Conservation (phyloP, 148 eudicot genomes). For the Rhododendron ferrugineum region DNA sequence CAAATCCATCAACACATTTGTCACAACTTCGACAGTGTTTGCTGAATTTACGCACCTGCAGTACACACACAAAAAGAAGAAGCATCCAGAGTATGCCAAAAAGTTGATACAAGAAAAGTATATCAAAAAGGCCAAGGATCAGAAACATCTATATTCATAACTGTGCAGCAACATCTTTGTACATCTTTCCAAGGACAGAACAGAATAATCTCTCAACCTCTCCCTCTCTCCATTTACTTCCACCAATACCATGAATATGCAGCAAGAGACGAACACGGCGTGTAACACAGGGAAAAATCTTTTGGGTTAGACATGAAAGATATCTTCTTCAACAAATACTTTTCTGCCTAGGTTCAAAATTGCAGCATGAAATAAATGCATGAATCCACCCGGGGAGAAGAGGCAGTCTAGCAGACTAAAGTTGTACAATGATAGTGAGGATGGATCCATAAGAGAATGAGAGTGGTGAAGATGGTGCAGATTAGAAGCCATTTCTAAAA, state of each 20-base stretch:
- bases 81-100: background rate
- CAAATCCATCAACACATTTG: conserved; percentile 98
- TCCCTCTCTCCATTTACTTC: background rate
- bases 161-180: background rate
- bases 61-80: background rate
- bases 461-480: no score
- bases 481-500: background rate
- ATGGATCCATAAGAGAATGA: background rate
- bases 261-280: background rate
- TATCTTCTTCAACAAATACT: background rate
- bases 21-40: conserved; percentile 99
- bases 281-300: background rate
- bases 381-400: background rate
- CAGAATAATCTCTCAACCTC: background rate
- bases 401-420: background rate
- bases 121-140: background rate
- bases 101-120: background rate
- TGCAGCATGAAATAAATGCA: background rate
- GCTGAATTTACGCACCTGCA: conserved; percentile 94
- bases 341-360: background rate
- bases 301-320: background rate
- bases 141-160: background rate
- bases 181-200: background rate
- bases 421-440: background rate
- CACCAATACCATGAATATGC: background rate